Evolutionary conservation across 176 grass and related monocot species (phyloP).

Genomic region (Guadua angustifolia): DNA sequence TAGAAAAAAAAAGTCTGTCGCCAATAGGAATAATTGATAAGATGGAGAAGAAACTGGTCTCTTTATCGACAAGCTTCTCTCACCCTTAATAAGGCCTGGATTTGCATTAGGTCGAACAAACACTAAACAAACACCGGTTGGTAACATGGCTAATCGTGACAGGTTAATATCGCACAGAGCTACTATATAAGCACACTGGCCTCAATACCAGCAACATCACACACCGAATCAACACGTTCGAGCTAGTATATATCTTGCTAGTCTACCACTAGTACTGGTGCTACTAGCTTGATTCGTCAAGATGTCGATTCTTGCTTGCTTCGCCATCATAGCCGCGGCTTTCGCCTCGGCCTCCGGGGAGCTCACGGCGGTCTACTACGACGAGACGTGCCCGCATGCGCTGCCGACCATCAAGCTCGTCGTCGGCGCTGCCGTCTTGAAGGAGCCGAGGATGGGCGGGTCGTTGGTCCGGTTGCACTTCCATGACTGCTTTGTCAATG

Average conservation of each 20-base stretch:
- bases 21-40: not conserved
- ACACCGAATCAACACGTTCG: not conserved
- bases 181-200: conserved; percentile 31
- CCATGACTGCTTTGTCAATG: conserved; percentile 87
- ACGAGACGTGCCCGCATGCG: conserved; percentile 64
- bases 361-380: conserved; percentile 63
- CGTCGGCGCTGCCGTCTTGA: conserved; percentile 58
- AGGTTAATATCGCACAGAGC: not conserved
- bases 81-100: not conserved
- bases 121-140: conserved; percentile 41
- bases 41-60: conserved; percentile 31
- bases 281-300: not conserved
- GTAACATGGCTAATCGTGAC: conserved; percentile 24
- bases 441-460: conserved; percentile 68
- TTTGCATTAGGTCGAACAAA: conserved; percentile 21
- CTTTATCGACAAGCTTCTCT: conserved; percentile 36
- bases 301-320: conserved; percentile 7
- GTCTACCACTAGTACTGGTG: not conserved
- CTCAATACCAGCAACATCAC: conserved; percentile 1
- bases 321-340: not conserved
- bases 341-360: conserved; percentile 18
- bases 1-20: not conserved
- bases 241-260: not conserved
- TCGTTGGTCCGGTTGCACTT: conserved; percentile 80
- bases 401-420: conserved; percentile 60